Evolutionary conservation across 2,329 filamentous ascomycete species (phyloP), one percentile per base, ranked within the genome.

Genomic region (Alternaria gaisen): DNA sequence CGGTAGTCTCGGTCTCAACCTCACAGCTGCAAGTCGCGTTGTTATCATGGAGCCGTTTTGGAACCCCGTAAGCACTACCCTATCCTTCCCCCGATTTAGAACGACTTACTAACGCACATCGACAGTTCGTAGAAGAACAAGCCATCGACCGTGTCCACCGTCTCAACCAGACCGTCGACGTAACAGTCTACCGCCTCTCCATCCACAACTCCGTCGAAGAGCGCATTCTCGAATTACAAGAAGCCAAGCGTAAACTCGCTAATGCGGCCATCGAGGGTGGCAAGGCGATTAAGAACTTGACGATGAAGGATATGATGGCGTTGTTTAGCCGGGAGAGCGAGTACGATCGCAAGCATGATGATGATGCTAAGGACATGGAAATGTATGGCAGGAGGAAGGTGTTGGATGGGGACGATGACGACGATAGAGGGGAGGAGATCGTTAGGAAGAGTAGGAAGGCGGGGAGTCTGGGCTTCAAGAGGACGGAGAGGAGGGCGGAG

Each of bases 71-170:
- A 77, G 87, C 42, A 40, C 22, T 30, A 0, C 3, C 10, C 12
- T 28, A 40, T n/a, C 6, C 3, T 10, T 5, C 12, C n/a, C 1
- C 20, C 20, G 20, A 3, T 3, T 20, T 10, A 30, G 10, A 24
- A 16, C 4, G 16, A n/a, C 14, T 4, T 10, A 1, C 41, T n/a
- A 24, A 40, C 32, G 22, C 32, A 38, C 26, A 53, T 5, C 32
- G 8, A 10, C 64, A 92, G 87, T 99, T 99, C 74, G 93, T 99
- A 34, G 95, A 99, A 83, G 95, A 99, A 78, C 95, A 99, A 83
- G 95, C 95, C 50, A 99, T 99, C 70, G 95, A 99, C 79, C 93
- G 95, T 56, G 95, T 99, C 26, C 95, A 99, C 77, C 93, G 95
- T n/a, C 90, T 99, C 54, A 98, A 97, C 41, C 95, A 99, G 80